Evolutionary conservation across 148 eudicot genomes (phyloP), one percentile per base, ranked within the genome.

Genomic region (Rhododendron mucronatum): DNA sequence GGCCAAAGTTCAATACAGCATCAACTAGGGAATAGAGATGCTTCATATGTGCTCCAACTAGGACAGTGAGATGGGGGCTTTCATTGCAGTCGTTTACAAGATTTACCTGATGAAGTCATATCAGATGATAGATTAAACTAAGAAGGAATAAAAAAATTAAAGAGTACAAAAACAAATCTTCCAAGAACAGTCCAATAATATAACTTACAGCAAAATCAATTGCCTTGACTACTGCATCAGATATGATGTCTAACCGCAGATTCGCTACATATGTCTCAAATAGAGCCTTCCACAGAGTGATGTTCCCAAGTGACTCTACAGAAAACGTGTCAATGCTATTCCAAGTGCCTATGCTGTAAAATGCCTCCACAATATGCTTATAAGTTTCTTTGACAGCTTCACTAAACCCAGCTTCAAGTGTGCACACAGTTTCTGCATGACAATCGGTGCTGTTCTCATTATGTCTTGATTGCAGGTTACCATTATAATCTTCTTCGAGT

Each of bases 201-300:
- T 75, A 80, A 89, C 98, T 90, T 94, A 97, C 99, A 69, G 92
- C 93, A 85, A 21, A 88, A 20, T 89, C 82, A 73, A 92, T 75
- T 73, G 92, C 51, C 85, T 89, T 89, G 83, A 89, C 87, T 81
- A 94, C 88, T 79, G 91, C 93, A 79, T 88, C 89, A 86, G 88
- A 89, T 69, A 95, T 79, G 63, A 61, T 82, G 79, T 91, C 93
- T 85, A 95, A 91, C 79, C 89, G 91, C 85, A 97, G 89, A 88
- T 89, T 87, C 51, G 87, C 86, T 26, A 86, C 84, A 88, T 89
- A 89, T 28, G 94, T 87, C 7, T 90, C 94, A 86, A 97, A 95
- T 82, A 89, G 76, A 35, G 53, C 84, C 83, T 91, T 92, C 92
- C 94, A 94, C 78, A 71, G 80, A 55, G 91, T 89, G 85, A 97